Evolutionary conservation across 148 eudicot genomes (phyloP).

Genomic region (Rhododendron henanense): DNA sequence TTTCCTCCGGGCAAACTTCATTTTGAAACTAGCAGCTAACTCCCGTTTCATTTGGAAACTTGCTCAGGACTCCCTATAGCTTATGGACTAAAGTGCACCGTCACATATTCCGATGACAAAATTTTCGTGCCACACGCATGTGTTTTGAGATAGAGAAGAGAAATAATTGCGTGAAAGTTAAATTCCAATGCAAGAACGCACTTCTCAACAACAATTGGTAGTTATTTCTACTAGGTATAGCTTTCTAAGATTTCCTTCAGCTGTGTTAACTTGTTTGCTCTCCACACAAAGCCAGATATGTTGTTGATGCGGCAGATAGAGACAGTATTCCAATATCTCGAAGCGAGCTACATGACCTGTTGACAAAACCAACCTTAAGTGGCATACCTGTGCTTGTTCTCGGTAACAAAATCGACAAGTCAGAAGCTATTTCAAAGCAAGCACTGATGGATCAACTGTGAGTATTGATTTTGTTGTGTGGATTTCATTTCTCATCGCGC

Average conservation of each 20-base stretch:
- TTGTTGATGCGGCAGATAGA: slow-evolving; percentile 91
- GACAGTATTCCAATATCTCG: slow-evolving; percentile 73
- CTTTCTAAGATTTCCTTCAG: neutral
- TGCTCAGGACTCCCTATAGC: neutral
- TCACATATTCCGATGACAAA: neutral
- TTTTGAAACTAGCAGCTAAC: neutral
- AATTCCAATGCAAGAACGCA: neutral
- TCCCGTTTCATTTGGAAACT: neutral
- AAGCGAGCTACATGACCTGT: slow-evolving; percentile 74
- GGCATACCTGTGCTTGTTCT: slow-evolving; percentile 84
- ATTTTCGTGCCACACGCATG: neutral
- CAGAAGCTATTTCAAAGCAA: slow-evolving; percentile 79
- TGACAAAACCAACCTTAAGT: slow-evolving; percentile 60
- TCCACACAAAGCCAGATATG: slow-evolving; percentile 49
- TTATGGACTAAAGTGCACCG: neutral
- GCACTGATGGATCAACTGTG: slow-evolving; percentile 80
- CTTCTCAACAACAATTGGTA: neutral
- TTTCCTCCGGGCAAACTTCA: neutral
- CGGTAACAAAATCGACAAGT: slow-evolving; percentile 86
- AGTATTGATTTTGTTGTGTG: slow-evolving; percentile 20
- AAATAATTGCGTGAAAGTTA: neutral
- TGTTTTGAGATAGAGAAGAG: neutral
- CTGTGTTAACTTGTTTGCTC: neutral
- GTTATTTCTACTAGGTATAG: neutral
- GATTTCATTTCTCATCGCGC: neutral